These are phyloP conservation scores for Alternaria solani DNA, from an alignment of 2,329 filamentous ascomycete genomes.

Conservation along the genomic window DNA sequence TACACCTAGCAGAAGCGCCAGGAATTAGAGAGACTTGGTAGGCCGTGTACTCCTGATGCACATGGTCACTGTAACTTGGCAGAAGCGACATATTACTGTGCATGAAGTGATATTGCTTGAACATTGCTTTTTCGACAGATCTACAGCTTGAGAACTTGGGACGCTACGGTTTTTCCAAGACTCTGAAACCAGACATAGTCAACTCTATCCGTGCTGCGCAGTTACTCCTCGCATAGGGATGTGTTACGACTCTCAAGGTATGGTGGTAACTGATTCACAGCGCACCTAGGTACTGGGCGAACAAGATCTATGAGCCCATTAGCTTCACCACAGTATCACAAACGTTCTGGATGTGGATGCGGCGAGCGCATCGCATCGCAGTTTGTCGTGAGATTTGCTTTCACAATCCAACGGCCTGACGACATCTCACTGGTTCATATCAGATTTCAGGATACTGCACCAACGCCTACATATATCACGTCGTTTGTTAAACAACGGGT, in stretches of 20 bases:
- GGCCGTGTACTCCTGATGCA: neutral
- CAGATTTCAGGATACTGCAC: slow-evolving; percentile 6
- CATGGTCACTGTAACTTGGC: neutral
- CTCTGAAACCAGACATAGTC: neutral
- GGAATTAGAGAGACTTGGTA: neutral
- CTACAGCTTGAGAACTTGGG: neutral
- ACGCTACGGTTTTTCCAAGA: neutral
- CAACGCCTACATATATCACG: neutral
- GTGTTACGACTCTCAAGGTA: neutral
- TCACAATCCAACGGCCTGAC: neutral
- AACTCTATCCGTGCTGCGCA: neutral
- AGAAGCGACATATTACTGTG: neutral
- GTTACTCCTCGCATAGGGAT: neutral
- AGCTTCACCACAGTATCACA: neutral
- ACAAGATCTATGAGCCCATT: neutral
- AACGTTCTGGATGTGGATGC: neutral
- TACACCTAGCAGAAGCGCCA: neutral
- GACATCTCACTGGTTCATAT: slow-evolving; percentile 1
- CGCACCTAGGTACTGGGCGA: neutral
- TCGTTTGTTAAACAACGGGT: neutral
- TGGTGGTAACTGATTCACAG: neutral
- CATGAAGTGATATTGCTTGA: neutral
- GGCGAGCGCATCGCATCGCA: neutral
- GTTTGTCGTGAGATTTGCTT: neutral
- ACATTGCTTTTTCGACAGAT: neutral